Base-by-base conservation (phyloP, 805 yeast species). In the Hanseniaspora hatyaiensis region DNA sequence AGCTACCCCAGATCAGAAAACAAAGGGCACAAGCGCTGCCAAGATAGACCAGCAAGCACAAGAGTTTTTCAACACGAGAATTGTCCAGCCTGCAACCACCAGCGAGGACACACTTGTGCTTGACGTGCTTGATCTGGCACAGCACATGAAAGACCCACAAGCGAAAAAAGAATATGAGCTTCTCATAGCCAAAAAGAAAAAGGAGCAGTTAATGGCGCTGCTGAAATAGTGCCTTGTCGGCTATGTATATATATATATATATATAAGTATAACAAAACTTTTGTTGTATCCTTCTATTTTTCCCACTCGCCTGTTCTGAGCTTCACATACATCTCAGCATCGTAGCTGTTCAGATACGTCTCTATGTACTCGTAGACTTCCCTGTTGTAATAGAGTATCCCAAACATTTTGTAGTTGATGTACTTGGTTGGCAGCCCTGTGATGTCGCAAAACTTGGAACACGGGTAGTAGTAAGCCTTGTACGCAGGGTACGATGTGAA, bases 361-460 rank as follows among this genome's bases (percentile, higher is more conserved):
- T 47, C 38, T 19, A 37, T 39, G 32, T 24, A 43, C 22, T 29
- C 38, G 20, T 15, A 49, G 3, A 46, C 44, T 22, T 49, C 51
- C 20, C 44, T 16, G 13, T 51, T 49, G 30, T 51, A 33, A 15
- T 37, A 32, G 13, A 34, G 26, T 9, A 39, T 34, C 8, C 31
- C n/a, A 15, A 43, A 43, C 40, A 43, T 34, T 20, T 39, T 47
- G 6, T 8, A 11, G 18, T 48, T 37, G n/a, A 39, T 23, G n/a
- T 20, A 37, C 6, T n/a, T 30, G 4, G 87, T 89, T 41, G 76
- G 79, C 18, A 89, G 67, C 0, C 98, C 98, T 0, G 97, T 89
- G 40, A 89, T 78, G 59, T 92, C 98, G 63, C 98, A 89, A 64
- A 86, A 88, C 53, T 78, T 80, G 65, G 81, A 85, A 15, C 71